Percentiles rank a stretch among this genome's conserved stretches.
These are phyloP conservation scores for Seminavis robusta DNA, from an alignment of 108 stramenopile species.

Conservation along the genomic window DNA sequence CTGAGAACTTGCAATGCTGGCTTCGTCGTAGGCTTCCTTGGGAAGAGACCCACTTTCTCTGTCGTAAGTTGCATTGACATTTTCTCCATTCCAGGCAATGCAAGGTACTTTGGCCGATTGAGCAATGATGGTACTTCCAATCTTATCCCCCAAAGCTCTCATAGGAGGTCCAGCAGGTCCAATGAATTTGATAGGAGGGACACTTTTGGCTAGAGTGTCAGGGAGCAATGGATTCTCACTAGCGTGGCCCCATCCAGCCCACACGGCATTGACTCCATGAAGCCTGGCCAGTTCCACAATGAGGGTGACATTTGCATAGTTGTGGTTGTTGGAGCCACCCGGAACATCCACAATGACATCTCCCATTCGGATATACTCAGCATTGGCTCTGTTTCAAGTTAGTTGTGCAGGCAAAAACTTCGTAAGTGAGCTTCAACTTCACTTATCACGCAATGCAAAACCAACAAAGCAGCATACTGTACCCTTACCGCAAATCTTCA, in stretches of 20 bases:
- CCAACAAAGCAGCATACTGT: conserved; percentile 1
- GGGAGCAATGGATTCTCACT: conserved; percentile 96
- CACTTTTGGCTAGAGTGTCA: conserved; percentile 73
- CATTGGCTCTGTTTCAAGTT: conserved; percentile 82
- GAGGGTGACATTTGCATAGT: conserved; percentile 99
- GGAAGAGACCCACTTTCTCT: conserved; percentile 72
- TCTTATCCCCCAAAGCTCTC: conserved; percentile 99
- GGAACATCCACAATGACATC: conserved; percentile 99
- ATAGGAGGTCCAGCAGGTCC: conserved; percentile 98
- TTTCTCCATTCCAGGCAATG: conserved; percentile 96
- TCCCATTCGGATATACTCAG: conserved; percentile 99
- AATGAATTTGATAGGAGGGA: conserved; percentile 93
- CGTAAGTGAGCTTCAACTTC: background rate
- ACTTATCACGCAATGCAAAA: background rate
- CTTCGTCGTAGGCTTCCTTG: conserved; percentile 80
- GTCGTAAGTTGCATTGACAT: conserved; percentile 81
- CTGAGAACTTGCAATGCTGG: conserved; percentile 74
- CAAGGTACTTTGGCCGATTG: conserved; percentile 97
- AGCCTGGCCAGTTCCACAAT: conserved; percentile 98
- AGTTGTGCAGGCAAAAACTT: background rate
- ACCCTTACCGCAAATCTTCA: conserved; percentile 90
- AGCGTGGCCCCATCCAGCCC: conserved; percentile 99
- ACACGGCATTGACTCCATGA: conserved; percentile 98
- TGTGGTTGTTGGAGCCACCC: conserved; percentile 99
- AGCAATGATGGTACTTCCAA: conserved; percentile 98